Percentiles rank a stretch among this genome's conserved stretches.
Conservation (phyloP, 2,329 filamentous ascomycete genomes). For the Cadophora sp. region DNA sequence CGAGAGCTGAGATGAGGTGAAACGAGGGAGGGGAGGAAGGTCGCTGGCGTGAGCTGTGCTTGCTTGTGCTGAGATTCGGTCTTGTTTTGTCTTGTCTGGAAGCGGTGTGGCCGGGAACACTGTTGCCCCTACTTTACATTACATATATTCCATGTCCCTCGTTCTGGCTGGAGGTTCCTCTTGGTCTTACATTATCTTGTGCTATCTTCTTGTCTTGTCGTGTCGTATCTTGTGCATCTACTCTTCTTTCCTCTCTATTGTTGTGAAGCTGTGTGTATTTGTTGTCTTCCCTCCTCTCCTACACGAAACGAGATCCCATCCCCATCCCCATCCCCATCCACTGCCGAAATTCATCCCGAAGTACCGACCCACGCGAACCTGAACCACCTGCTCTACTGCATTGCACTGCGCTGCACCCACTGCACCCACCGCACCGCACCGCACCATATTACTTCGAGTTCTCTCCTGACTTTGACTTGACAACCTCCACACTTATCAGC, state of each 20-base stretch:
- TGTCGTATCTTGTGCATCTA: background rate
- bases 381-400: no score
- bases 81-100: background rate
- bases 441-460: background rate
- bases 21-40: background rate
- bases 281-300: background rate
- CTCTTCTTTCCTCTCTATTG: background rate
- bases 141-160: constrained; percentile 6
- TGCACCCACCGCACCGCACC: background rate
- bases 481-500: background rate
- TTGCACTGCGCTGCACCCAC: no score
- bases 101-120: constrained; percentile 2
- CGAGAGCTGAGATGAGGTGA: background rate
- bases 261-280: background rate
- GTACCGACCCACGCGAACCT: background rate
- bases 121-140: background rate
- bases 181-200: background rate
- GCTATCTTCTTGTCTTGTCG: background rate
- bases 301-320: background rate
- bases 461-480: background rate
- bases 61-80: background rate
- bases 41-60: constrained; percentile 4
- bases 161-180: background rate
- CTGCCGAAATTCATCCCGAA: background rate
- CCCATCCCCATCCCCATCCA: no score